Evolutionary conservation across 352 stramenopile species (phyloP).

Genomic region (Globisporangium alternatum): DNA sequence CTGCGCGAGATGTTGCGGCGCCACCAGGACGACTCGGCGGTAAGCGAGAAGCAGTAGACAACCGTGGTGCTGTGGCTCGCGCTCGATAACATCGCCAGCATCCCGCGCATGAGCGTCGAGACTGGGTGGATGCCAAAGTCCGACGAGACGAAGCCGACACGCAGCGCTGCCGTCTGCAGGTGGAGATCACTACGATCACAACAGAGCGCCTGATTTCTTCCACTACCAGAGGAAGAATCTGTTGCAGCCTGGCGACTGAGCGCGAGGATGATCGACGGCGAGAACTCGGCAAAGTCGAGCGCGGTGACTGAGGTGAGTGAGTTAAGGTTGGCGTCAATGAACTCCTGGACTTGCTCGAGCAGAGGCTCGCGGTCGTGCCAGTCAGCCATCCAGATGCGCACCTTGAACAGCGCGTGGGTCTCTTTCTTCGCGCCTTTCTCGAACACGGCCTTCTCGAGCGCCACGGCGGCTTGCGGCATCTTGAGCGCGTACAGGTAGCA

Average conservation of each 20-base stretch:
- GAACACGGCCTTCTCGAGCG: constrained; percentile 48
- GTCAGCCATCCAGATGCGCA: constrained; percentile 62
- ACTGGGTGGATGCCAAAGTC: constrained; percentile 86
- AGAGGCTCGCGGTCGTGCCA: constrained; percentile 59
- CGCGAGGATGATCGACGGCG: constrained; percentile 22
- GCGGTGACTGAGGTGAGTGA: constrained; percentile 23
- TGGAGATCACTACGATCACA: constrained; percentile 20
- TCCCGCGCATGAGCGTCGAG: constrained; percentile 57
- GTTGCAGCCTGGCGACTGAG: constrained; percentile 14
- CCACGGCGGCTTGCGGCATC: constrained; percentile 35
- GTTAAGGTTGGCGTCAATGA: constrained; percentile 23
- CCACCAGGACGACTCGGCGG: constrained; percentile 67
- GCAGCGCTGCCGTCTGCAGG: constrained; percentile 32
- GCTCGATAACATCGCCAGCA: constrained; percentile 48
- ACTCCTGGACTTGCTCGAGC: constrained; percentile 31
- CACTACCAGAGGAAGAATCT: background rate
- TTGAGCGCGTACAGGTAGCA: constrained; percentile 60
- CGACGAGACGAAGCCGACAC: constrained; percentile 73
- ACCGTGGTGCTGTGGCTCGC: constrained; percentile 24
- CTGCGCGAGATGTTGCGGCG: constrained; percentile 69
- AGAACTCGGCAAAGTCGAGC: constrained; percentile 50
- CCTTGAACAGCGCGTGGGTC: constrained; percentile 54
- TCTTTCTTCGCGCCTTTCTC: constrained; percentile 33
- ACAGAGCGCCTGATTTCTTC: constrained; percentile 5
- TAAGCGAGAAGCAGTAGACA: constrained; percentile 77